phyloP scores from a whole-genome alignment of 139 green algal species.

The Klebsormidium nitens region DNA sequence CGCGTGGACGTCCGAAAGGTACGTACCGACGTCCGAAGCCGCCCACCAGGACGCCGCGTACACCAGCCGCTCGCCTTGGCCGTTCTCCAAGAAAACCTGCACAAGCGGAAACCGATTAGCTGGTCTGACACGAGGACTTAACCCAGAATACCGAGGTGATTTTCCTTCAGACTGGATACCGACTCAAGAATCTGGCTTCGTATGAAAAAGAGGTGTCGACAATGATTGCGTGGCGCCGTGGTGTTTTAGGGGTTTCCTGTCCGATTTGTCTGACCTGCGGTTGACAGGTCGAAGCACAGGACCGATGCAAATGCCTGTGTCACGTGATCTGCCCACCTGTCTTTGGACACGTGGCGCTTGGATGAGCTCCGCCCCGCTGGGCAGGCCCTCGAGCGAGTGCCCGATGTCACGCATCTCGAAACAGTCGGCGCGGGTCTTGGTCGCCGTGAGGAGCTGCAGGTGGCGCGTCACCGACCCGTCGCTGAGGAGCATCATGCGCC shows the following conservation, averaged over 20 bases:
- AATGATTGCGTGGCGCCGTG: no score
- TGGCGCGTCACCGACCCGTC: slow-evolving; percentile 95
- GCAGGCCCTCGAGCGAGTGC: slow-evolving; percentile 41
- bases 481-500: slow-evolving; percentile 77
- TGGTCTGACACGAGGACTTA: no score
- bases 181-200: no score
- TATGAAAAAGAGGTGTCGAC: no score
- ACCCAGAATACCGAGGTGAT: no score
- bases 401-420: slow-evolving; percentile 25
- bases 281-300: no score
- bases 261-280: no score
- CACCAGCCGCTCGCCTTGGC: slow-evolving; percentile 58
- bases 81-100: slow-evolving; percentile 50
- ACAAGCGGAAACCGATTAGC: neutral
- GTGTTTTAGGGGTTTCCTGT: no score
- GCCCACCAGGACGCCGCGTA: slow-evolving; percentile 91
- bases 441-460: slow-evolving; percentile 69
- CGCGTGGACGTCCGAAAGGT: slow-evolving; percentile 39
- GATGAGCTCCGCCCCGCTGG: slow-evolving; percentile 44
- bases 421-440: slow-evolving; percentile 15
- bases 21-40: slow-evolving; percentile 8
- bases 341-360: slow-evolving; percentile 55
- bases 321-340: no score
- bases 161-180: no score
- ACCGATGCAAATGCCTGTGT: no score